Conservation (phyloP, 148 eudicot genomes). For the Camellia japonica region DNA sequence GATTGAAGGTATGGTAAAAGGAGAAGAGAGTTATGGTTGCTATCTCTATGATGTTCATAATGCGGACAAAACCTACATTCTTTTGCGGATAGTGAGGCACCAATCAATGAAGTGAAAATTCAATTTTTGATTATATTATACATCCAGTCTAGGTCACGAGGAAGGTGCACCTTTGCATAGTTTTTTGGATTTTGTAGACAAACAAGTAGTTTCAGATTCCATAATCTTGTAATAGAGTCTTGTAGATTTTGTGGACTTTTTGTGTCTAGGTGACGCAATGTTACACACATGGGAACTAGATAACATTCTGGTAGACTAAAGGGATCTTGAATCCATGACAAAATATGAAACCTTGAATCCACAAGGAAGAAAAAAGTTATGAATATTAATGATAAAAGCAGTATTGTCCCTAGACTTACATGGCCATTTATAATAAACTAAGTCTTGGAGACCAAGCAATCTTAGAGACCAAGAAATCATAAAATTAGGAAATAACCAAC, state of each 20-base stretch:
- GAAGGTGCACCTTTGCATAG: neutral
- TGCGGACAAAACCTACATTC: neutral
- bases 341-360: too few relatives aligned
- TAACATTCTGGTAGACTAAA: too few relatives aligned
- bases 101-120: slow-evolving; percentile 4
- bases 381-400: too few relatives aligned
- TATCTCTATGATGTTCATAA: neutral
- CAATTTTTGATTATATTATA: neutral
- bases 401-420: too few relatives aligned
- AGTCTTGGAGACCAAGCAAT: too few relatives aligned
- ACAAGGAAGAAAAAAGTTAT: too few relatives aligned
- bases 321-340: too few relatives aligned
- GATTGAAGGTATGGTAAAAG: neutral
- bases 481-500: too few relatives aligned
- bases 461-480: too few relatives aligned
- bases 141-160: neutral
- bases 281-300: neutral
- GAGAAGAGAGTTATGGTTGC: neutral
- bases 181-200: neutral
- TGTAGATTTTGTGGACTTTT: neutral
- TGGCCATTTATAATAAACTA: too few relatives aligned
- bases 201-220: neutral
- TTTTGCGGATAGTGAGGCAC: neutral
- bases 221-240: neutral
- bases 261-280: neutral